phyloP scores from a whole-genome alignment of 306 rosid species.

The Quercus robur region DNA sequence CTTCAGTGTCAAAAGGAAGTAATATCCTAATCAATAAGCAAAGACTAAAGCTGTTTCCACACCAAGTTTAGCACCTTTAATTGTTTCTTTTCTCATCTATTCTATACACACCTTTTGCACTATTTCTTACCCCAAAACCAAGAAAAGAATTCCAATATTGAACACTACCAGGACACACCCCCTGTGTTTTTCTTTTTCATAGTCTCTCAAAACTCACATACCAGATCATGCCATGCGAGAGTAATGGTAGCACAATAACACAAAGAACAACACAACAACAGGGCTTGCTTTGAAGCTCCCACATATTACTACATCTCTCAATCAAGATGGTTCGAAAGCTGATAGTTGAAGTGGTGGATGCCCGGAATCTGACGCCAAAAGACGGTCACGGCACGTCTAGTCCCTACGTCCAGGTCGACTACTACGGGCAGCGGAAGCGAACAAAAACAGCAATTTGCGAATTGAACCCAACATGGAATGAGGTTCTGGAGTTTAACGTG shows the following conservation, averaged over 20 bases:
- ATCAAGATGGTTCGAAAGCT: slow-evolving; percentile 33
- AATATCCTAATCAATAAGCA: slow-evolving; percentile 23
- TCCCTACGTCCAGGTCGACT: slow-evolving; percentile 67
- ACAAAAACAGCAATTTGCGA: slow-evolving; percentile 46
- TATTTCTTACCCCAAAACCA: slow-evolving; percentile 12
- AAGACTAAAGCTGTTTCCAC: slow-evolving; percentile 55
- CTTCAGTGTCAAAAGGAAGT: slow-evolving; percentile 28
- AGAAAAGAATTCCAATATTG: slow-evolving; percentile 23
- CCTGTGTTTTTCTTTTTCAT: too few species aligned
- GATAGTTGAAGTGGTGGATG: slow-evolving; percentile 75
- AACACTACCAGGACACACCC: too few species aligned
- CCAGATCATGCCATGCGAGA: too few species aligned
- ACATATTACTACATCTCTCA: not conserved
- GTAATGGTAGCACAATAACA: not conserved
- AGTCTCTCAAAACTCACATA: too few species aligned
- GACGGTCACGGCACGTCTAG: slow-evolving; percentile 84
- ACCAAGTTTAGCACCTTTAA: slow-evolving; percentile 49
- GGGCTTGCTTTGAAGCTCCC: not conserved
- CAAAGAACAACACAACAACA: not conserved
- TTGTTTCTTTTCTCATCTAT: slow-evolving; percentile 3
- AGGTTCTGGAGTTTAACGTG: slow-evolving; percentile 59
- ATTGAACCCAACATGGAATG: slow-evolving; percentile 77
- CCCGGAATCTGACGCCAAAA: slow-evolving; percentile 67
- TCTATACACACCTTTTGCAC: slow-evolving; percentile 3
- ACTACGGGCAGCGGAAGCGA: slow-evolving; percentile 63